phyloP scores from a whole-genome alignment of 805 yeast genomes.

The Suhomyces sp. region DNA sequence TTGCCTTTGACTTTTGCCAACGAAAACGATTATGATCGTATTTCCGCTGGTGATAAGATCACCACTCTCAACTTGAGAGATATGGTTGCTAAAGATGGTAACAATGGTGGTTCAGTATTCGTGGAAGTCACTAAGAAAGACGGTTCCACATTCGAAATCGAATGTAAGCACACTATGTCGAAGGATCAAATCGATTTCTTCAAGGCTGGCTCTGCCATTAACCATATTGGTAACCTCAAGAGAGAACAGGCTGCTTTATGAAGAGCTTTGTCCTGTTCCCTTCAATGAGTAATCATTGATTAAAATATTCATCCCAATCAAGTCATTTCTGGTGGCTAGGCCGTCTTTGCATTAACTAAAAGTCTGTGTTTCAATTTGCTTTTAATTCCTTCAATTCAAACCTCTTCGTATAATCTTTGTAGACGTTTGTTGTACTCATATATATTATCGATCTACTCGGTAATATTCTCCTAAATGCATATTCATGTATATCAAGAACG shows the following conservation, averaged over 20 bases:
- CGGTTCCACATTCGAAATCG: conserved; percentile 69
- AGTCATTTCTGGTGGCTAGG: too few relatives aligned
- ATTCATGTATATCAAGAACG: conserved; percentile 2
- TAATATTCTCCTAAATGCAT: conserved; percentile 5
- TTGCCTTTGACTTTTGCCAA: conserved; percentile 90
- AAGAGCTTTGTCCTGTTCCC: neutral
- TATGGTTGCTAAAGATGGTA: conserved; percentile 76
- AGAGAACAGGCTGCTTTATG: conserved; percentile 8
- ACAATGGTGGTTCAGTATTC: conserved; percentile 79
- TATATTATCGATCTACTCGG: too few relatives aligned
- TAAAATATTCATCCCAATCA: too few relatives aligned
- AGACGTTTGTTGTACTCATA: too few relatives aligned
- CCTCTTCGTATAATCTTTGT: too few relatives aligned
- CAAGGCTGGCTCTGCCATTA: conserved; percentile 96
- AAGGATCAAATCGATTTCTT: conserved; percentile 93
- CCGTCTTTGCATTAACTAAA: too few relatives aligned
- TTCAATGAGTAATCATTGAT: too few relatives aligned
- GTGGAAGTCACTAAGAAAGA: conserved; percentile 71
- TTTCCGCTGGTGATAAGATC: conserved; percentile 73
- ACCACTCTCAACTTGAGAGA: conserved; percentile 74
- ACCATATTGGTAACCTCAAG: conserved; percentile 70
- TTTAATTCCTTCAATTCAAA: too few relatives aligned
- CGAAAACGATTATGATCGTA: conserved; percentile 82
- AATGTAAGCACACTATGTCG: conserved; percentile 94
- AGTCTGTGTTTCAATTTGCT: too few relatives aligned